phyloP scores from a whole-genome alignment of 768 basidiomycete species.

The Mycena metata region DNA sequence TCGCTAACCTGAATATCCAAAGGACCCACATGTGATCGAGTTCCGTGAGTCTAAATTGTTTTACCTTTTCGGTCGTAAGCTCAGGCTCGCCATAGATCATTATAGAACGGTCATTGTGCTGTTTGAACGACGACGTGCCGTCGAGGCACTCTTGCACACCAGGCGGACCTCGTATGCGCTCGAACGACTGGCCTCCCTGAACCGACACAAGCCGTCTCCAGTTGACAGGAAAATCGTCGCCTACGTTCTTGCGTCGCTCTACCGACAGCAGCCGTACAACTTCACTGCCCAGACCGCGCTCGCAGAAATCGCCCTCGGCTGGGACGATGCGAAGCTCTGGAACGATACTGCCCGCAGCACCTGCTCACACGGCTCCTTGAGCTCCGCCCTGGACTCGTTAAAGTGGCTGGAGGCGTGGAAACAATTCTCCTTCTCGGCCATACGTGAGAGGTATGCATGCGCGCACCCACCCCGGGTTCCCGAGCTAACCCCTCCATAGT shows the following conservation, averaged over 20 bases:
- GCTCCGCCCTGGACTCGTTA: constrained; percentile 18
- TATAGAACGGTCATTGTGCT: constrained; percentile 34
- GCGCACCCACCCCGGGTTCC: not conserved
- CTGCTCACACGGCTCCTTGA: constrained; percentile 31
- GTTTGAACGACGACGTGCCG: constrained; percentile 31
- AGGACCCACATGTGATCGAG: constrained; percentile 39
- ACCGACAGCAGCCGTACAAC: constrained; percentile 38
- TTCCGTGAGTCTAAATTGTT: constrained; percentile 32
- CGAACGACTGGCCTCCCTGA: constrained; percentile 30
- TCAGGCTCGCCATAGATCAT: constrained; percentile 26
- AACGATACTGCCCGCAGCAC: constrained; percentile 33
- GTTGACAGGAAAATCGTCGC: constrained; percentile 35
- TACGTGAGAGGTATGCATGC: constrained; percentile 27
- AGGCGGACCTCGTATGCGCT: constrained; percentile 32
- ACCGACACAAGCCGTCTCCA: constrained; percentile 26
- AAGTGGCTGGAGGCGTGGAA: constrained; percentile 37
- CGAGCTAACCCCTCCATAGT: not conserved
- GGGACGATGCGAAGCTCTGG: constrained; percentile 36
- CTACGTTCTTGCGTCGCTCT: constrained; percentile 35
- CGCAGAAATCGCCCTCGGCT: constrained; percentile 37
- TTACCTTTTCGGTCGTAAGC: not conserved
- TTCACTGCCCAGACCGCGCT: constrained; percentile 30
- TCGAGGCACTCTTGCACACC: constrained; percentile 36
- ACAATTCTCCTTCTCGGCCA: constrained; percentile 26
- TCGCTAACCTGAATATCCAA: constrained; percentile 7